Percentiles rank a stretch among this genome's conserved stretches.
Conservation (phyloP, 176 grass and related monocot species). For the Phyllostachys edulis region DNA sequence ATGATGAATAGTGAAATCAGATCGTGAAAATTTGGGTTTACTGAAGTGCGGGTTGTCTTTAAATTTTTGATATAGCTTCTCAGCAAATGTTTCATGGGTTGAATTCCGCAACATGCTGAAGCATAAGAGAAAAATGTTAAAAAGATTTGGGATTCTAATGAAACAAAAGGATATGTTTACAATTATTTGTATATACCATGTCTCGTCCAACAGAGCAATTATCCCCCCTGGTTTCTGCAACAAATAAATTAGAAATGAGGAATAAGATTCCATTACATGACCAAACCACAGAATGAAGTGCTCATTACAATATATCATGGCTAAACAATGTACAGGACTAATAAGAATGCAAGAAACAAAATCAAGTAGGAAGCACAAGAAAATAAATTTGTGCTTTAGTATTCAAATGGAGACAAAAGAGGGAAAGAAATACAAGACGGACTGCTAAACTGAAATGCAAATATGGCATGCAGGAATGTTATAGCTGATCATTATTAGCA, state of each 20-base stretch:
- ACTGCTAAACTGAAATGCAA: background rate
- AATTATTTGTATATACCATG: constrained; percentile 59
- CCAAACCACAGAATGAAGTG: constrained; percentile 6
- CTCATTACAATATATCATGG: constrained; percentile 4
- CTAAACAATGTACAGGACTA: background rate
- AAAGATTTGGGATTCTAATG: background rate
- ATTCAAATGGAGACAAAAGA: background rate
- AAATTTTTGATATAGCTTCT: constrained; percentile 92
- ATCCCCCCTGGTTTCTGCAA: constrained; percentile 96
- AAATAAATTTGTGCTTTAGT: background rate
- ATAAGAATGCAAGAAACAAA: background rate
- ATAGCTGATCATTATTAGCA: background rate
- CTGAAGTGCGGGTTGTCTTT: constrained; percentile 72
- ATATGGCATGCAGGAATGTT: background rate
- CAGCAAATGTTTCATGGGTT: constrained; percentile 91
- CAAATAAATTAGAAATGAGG: constrained; percentile 38
- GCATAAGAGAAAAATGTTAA: constrained; percentile 31
- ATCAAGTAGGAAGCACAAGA: constrained; percentile 14
- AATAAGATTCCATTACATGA: constrained; percentile 32
- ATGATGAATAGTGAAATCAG: constrained; percentile 81
- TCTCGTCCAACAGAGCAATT: constrained; percentile 95
- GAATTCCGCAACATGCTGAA: constrained; percentile 94
- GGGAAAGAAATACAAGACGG: background rate
- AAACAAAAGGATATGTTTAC: constrained; percentile 4
- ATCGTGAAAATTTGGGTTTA: constrained; percentile 94